Conservation (phyloP, 1,139 yeast genomes). For the Magnusiomyces paraingens region DNA sequence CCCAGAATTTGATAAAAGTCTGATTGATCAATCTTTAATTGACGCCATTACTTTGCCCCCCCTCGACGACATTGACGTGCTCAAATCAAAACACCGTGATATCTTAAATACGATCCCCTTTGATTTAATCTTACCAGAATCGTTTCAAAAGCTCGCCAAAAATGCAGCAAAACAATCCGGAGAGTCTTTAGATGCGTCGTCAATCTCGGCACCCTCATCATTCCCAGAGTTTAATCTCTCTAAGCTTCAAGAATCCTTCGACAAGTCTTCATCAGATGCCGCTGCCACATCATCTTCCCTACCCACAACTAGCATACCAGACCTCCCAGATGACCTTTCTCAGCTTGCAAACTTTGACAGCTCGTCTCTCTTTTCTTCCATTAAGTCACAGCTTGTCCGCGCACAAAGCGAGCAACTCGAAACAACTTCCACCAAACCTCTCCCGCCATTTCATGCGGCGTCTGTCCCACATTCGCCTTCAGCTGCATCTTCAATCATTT, state of each 20-base stretch:
- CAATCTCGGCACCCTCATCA: no score
- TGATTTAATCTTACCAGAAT: slow-evolving; percentile 2
- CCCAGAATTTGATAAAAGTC: not conserved
- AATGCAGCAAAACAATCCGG: no score
- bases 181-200: no score
- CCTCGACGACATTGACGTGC: not conserved
- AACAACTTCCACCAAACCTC: slow-evolving; percentile 4
- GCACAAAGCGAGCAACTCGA: slow-evolving; percentile 13
- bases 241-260: no score
- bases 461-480: slow-evolving; percentile 14
- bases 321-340: not conserved
- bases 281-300: not conserved
- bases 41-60: not conserved
- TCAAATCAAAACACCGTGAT: not conserved
- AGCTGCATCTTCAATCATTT: not conserved
- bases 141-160: not conserved
- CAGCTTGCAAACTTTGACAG: not conserved
- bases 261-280: not conserved
- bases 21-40: not conserved
- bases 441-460: slow-evolving; percentile 2
- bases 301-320: not conserved
- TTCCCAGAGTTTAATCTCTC: no score
- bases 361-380: not conserved
- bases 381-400: not conserved
- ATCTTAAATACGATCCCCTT: not conserved